Conservation (phyloP, 2,329 filamentous ascomycete species). For the Pseudophaeomoniella oleicola region DNA sequence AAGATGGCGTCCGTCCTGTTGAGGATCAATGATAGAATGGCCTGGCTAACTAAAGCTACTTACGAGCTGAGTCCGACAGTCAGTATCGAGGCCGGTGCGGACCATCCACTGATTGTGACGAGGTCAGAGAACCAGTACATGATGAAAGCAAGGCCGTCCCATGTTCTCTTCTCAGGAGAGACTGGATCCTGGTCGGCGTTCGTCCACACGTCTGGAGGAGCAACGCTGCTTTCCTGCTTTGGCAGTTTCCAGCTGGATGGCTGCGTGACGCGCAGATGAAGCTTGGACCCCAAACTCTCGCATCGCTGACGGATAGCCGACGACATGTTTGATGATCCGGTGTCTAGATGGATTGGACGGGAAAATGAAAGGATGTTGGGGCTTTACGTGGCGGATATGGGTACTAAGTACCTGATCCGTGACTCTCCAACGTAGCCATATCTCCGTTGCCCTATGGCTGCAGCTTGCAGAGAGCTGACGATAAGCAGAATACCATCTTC, state of each 20-base stretch:
- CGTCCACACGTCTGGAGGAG: conserved; percentile 7
- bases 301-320: conserved; percentile 2
- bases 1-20: background rate
- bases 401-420: too few relatives aligned
- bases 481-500: too few relatives aligned
- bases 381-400: too few relatives aligned
- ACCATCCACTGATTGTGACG: conserved; percentile 4
- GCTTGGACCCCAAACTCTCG: conserved; percentile 1
- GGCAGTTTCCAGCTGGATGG: conserved; percentile 4
- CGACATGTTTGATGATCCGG: background rate
- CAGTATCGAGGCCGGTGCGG: background rate
- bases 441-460: too few relatives aligned
- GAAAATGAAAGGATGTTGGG: background rate
- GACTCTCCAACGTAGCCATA: too few relatives aligned
- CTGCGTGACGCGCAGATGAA: conserved; percentile 1
- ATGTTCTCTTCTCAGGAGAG: conserved; percentile 24
- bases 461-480: too few relatives aligned
- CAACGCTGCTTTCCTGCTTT: conserved; percentile 10
- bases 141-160: conserved; percentile 25
- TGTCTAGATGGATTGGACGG: background rate
- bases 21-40: too few relatives aligned
- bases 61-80: background rate
- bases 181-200: conserved; percentile 17
- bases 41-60: too few relatives aligned
- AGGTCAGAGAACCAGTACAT: conserved; percentile 29